phyloP scores from a whole-genome alignment of 768 basidiomycete genomes.

The Xerocomellus chrysenteron region DNA sequence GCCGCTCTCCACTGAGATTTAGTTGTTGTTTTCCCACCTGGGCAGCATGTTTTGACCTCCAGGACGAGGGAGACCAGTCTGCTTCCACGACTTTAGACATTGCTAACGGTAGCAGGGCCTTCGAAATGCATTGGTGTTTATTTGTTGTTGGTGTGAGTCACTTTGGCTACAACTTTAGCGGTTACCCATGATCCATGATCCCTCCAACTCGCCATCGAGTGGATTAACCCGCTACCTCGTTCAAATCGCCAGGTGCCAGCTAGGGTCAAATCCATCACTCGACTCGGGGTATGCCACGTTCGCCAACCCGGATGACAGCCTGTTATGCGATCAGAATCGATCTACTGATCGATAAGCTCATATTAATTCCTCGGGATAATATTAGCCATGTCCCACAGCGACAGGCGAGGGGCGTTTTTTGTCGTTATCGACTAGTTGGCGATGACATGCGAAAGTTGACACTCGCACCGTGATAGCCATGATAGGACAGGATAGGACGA shows the following conservation, averaged over 20 bases:
- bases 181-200: background rate
- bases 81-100: constrained; percentile 13
- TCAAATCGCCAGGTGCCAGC: background rate
- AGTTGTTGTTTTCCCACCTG: constrained; percentile 50
- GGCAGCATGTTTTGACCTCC: constrained; percentile 73
- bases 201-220: background rate
- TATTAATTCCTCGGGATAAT: background rate
- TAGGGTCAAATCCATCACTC: background rate
- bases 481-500: background rate
- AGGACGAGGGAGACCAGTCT: constrained; percentile 73
- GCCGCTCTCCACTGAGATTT: background rate
- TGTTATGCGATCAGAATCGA: background rate
- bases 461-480: background rate
- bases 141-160: background rate
- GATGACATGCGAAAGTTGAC: background rate
- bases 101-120: background rate
- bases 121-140: background rate
- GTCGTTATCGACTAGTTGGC: background rate
- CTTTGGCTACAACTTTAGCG: background rate
- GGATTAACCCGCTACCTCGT: background rate
- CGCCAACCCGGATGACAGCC: background rate
- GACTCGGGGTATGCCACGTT: background rate
- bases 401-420: background rate
- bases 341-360: background rate
- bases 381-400: background rate